Base-by-base conservation (phyloP, 163 green algal genomes). In the Trebouxia gelatinosa region DNA sequence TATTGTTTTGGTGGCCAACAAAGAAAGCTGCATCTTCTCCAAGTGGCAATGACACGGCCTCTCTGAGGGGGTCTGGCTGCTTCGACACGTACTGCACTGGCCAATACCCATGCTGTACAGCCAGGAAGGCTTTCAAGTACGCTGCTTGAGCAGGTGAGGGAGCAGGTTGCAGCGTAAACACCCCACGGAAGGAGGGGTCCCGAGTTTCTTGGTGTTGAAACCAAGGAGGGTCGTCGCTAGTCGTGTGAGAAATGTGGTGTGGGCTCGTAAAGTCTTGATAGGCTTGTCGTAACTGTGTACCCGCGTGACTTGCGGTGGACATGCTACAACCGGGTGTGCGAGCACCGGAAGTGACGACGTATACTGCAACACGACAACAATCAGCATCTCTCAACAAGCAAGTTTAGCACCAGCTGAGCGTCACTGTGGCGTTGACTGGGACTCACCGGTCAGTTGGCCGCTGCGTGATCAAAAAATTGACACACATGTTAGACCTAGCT, bases 31-130 rank as follows among this genome's bases (percentile, higher is more conserved):
- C 62, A 13, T 70, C 34, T 3, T 46, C 62, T 17, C 64, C 64
- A 19, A 72, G 23, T n/a, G 64, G 64, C 37, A 72, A n/a, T 23
- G 23, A 21, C 31, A 51, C 37, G 19, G 64, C 64, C 13, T 72
- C 64, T 72, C 62, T 70, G 62, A 70, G 62, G 34, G 16, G 17
- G 3, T 70, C 62, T 38, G 62, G 19, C 34, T 70, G 31, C 35
- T 70, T 32, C 34, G 43, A 34, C 29, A 70, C 34, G 34, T 70
- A 50, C 19, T 70, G 17, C 2, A 51, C 6, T 31, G 64, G 64
- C 64, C 64, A 72, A 35, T 54, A 51, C 6, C 37, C 64, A 54
- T 72, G 64, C 37, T 72, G 64, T 2, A 72, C 64, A 11, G 64
- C 23, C 35, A 72, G 35, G 37, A 72, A 72, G 35, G 37, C 64